Conservation (phyloP, 108 stramenopile species). For the Skeletonema costatum region DNA sequence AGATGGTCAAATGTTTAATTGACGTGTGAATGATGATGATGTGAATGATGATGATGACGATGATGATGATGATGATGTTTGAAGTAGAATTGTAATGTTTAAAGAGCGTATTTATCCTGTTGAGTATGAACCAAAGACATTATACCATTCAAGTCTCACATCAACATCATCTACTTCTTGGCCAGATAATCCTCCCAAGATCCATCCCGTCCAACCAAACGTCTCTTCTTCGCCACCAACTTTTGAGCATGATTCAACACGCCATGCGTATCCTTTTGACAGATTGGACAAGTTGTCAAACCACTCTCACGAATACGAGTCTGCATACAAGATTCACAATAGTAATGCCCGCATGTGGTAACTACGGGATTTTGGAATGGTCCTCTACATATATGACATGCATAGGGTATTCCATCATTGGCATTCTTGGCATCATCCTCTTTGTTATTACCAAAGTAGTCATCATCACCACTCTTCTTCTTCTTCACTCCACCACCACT, state of each 20-base stretch:
- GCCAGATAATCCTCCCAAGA: conserved; percentile 53
- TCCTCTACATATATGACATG: conserved; percentile 91
- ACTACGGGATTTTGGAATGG: conserved; percentile 93
- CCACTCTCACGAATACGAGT: conserved; percentile 44
- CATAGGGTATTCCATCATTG: conserved; percentile 94
- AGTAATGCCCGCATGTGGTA: conserved; percentile 94
- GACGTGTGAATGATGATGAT: not conserved
- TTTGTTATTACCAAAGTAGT: conserved; percentile 10
- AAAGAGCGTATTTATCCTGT: too few relatives aligned
- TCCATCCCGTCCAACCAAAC: conserved; percentile 55
- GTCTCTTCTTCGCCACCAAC: conserved; percentile 71
- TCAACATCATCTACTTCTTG: not conserved
- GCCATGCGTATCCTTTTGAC: conserved; percentile 89
- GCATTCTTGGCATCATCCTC: conserved; percentile 5
- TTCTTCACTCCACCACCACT: not conserved
- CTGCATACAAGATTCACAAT: conserved; percentile 88
- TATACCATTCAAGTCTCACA: too few relatives aligned
- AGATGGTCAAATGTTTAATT: not conserved
- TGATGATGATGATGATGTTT: too few relatives aligned
- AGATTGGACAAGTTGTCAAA: conserved; percentile 79
- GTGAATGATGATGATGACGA: too few relatives aligned
- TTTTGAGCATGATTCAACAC: conserved; percentile 86
- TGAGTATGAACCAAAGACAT: too few relatives aligned
- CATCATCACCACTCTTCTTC: conserved; percentile 13
- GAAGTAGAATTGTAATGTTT: too few relatives aligned